phyloP scores from a whole-genome alignment of 176 grass and related monocot species.

The Rhipidocladum racemiflorum region DNA sequence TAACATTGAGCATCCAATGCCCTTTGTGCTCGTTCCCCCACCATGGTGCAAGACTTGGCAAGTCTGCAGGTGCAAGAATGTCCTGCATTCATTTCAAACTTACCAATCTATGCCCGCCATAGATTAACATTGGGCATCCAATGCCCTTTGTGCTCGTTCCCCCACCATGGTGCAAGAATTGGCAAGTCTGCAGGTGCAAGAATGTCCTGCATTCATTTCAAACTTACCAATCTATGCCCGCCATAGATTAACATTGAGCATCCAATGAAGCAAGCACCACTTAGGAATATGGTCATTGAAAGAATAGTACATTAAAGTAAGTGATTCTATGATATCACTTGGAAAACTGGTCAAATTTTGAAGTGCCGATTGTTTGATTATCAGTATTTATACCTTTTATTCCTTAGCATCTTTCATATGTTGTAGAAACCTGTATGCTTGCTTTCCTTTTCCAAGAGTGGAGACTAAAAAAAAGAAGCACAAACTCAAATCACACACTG shows the following conservation, averaged over 20 bases:
- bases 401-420: not conserved
- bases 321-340: not conserved
- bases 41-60: not conserved
- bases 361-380: not conserved
- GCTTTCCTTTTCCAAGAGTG: not conserved
- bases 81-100: not conserved
- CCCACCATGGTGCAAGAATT: not conserved
- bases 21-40: too few relatives aligned
- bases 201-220: not conserved
- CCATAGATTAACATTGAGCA: conserved; percentile 1
- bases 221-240: not conserved
- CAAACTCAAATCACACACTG: not conserved
- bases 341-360: not conserved
- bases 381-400: not conserved
- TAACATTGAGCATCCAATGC: too few relatives aligned
- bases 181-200: not conserved
- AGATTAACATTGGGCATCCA: conserved; percentile 1
- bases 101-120: not conserved
- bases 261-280: not conserved
- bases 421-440: not conserved
- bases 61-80: not conserved
- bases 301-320: not conserved
- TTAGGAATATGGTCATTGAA: conserved; percentile 1
- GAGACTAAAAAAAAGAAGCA: not conserved
- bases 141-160: not conserved